Base-by-base conservation (phyloP, 164 flowering plant species). In the Echeveria elegans region DNA sequence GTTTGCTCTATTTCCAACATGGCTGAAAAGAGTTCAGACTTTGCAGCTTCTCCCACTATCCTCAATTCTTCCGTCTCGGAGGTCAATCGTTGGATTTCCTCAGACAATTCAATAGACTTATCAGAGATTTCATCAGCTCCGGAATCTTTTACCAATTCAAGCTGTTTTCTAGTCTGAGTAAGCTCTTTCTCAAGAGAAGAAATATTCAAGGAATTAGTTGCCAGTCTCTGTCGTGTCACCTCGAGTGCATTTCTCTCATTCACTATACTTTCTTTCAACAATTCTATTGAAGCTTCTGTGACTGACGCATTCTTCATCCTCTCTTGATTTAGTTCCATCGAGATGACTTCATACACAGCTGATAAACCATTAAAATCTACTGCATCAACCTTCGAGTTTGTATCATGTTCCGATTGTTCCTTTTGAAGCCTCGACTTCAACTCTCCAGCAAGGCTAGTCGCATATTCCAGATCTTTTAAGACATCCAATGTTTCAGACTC, bases 401-500 rank as follows among this genome's bases (percentile, higher is more conserved):
- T 45, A 73, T 52, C 66, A 32, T 61, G 73, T 62, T 82, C 90
- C 63, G 80, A 67, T 59, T 82, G 66, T 79, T 83, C 92, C 41
- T 83, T 85, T 69, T 79, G 88, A 23, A 94, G 77, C 81, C 81
- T 85, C 28, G 59, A 34, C 69, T 86, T 94, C 23, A 94, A 69
- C 30, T 86, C 90, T 66, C 84, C 99, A 1, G 87, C 82, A 19
- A 72, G 65, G 71, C 69, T 72, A 74, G 86, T 94, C 4, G 99
- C 86, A 11, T 72, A 23, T 73, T 91, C 96, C 43, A 94, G 80
- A 66, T 89, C 96, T 72, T 88, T 87, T 29, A 91, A 72, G 37
- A 94, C 90, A 61, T 86, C 84, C 34, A 91, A 75, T 12, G 99
- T 86, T 73, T 94, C 99, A 72, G 80, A 77, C 77, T 94, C 97